A percentile compares a stretch with the other conserved stretches of the same genome.
Evolutionary conservation across 1,284 basidiomycete species (phyloP).

Genomic region (Ustilago trichophora): DNA sequence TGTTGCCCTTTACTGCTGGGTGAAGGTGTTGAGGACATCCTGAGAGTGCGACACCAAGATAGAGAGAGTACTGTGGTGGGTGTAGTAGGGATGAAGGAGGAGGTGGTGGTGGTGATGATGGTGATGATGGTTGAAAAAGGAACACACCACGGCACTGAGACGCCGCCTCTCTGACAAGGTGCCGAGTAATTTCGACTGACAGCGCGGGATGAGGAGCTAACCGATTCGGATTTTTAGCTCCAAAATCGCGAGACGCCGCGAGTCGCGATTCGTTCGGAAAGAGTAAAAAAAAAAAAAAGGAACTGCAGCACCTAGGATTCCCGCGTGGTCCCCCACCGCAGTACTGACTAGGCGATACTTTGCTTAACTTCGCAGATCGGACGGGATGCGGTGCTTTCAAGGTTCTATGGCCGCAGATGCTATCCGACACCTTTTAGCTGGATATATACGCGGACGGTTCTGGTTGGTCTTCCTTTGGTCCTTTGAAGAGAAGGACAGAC

Average conservation of each 20-base stretch:
- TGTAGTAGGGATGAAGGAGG: too few relatives aligned
- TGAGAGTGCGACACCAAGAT: background rate
- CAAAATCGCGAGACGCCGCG: too few relatives aligned
- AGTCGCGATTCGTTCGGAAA: too few relatives aligned
- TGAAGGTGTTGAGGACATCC: constrained; percentile 1
- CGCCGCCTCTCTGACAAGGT: too few relatives aligned
- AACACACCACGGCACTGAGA: too few relatives aligned
- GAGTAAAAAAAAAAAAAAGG: background rate
- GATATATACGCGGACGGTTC: too few relatives aligned
- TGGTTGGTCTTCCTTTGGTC: too few relatives aligned
- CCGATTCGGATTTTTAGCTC: too few relatives aligned
- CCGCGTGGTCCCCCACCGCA: constrained; percentile 83
- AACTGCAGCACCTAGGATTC: constrained; percentile 76
- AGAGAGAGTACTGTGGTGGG: background rate
- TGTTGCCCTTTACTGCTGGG: background rate
- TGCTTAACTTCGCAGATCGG: constrained; percentile 82
- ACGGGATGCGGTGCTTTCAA: constrained; percentile 82
- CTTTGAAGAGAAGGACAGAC: too few relatives aligned
- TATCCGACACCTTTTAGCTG: too few relatives aligned
- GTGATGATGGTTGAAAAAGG: background rate
- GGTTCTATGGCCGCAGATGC: constrained; percentile 80
- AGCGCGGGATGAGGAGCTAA: too few relatives aligned
- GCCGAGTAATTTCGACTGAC: too few relatives aligned
- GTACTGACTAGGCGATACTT: constrained; percentile 82
- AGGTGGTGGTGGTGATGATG: background rate